phyloP scores from a whole-genome alignment of 148 eudicot species.

The Dianthus caryophyllus region DNA sequence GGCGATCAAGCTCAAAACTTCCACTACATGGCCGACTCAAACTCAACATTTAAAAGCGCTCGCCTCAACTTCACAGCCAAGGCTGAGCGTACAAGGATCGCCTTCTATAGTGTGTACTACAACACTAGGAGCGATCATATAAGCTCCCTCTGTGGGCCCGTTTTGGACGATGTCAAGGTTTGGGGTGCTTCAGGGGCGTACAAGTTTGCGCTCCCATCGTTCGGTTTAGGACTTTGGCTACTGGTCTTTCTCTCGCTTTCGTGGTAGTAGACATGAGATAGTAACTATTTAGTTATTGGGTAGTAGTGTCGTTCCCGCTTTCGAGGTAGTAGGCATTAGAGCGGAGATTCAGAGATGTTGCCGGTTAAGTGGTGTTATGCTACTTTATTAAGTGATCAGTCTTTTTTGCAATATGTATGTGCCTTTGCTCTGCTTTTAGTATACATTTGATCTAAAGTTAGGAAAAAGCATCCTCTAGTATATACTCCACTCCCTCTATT shows the following conservation, averaged over 20 bases:
- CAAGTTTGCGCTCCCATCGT: slow-evolving; percentile 23
- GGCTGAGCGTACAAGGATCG: slow-evolving; percentile 79
- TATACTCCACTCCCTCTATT: no score
- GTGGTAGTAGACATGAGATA: slow-evolving; percentile 3
- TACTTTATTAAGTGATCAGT: no score
- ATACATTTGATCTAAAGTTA: no score
- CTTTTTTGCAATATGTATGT: no score
- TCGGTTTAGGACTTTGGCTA: slow-evolving; percentile 30
- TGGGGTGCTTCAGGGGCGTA: slow-evolving; percentile 53
- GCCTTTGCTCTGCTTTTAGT: no score
- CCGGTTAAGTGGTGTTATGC: no score
- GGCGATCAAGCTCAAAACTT: slow-evolving; percentile 88
- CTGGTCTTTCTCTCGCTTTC: slow-evolving; percentile 16
- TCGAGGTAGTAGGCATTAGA: slow-evolving; percentile 8
- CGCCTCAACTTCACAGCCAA: slow-evolving; percentile 79
- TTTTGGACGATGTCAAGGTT: slow-evolving; percentile 84
- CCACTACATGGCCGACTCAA: slow-evolving; percentile 62
- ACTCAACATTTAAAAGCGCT: slow-evolving; percentile 49
- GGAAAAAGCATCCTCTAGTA: no score
- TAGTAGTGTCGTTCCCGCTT: slow-evolving; percentile 16
- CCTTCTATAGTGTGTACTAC: slow-evolving; percentile 86
- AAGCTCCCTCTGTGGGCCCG: slow-evolving; percentile 96
- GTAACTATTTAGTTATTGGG: slow-evolving; percentile 6
- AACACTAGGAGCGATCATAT: slow-evolving; percentile 90
- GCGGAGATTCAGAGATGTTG: no score